Evolutionary conservation across 2,329 filamentous ascomycete genomes (phyloP).

Genomic region (Amphichorda felina): DNA sequence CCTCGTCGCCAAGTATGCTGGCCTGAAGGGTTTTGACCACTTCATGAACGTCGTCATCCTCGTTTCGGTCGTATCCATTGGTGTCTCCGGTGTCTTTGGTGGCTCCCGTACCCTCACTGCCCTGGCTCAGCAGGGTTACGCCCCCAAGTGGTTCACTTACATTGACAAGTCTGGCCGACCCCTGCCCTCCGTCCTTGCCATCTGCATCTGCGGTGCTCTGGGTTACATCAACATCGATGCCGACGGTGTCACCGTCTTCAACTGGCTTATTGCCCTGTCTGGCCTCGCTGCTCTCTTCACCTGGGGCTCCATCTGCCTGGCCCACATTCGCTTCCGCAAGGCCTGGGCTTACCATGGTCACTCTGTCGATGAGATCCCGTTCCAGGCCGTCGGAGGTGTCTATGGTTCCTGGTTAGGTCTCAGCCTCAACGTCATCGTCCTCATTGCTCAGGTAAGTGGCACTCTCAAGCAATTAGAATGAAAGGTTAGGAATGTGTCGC

Average conservation of each 20-base stretch:
- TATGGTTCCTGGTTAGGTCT: conserved; percentile 54
- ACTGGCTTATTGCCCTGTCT: conserved; percentile 51
- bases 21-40: conserved; percentile 28
- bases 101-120: conserved; percentile 40
- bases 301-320: conserved; percentile 51
- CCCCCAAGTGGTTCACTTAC: conserved; percentile 36
- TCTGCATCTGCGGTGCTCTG: conserved; percentile 30
- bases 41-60: conserved; percentile 41
- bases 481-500: not conserved
- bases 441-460: conserved; percentile 37
- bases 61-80: conserved; percentile 38
- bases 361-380: conserved; percentile 55
- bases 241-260: conserved; percentile 37
- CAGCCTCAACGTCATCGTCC: conserved; percentile 38
- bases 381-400: conserved; percentile 46
- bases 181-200: conserved; percentile 26
- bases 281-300: conserved; percentile 50
- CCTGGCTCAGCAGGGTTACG: conserved; percentile 37
- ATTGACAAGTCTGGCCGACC: conserved; percentile 38
- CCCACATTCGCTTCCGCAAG: conserved; percentile 52
- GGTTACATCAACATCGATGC: conserved; percentile 30
- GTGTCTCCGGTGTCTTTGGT: conserved; percentile 38
- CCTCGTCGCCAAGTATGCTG: conserved; percentile 31
- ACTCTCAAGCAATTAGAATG: not conserved
- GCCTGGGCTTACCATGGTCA: conserved; percentile 48